phyloP scores from a whole-genome alignment of 208 protist genomes.

The Vickermania spadyakhi region DNA sequence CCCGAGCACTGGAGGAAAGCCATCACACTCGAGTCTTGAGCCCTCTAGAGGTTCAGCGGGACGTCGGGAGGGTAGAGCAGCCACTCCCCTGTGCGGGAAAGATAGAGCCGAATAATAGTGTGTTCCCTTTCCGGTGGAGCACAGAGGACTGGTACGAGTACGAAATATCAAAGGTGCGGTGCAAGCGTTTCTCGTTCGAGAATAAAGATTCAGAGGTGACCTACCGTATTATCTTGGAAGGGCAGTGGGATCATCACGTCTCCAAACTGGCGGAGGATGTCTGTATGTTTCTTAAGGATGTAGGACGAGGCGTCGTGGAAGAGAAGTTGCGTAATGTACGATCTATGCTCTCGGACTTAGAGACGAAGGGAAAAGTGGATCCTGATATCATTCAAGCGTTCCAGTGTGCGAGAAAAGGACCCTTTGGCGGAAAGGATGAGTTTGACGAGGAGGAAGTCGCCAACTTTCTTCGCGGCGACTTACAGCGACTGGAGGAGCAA shows the following conservation, averaged over 20 bases:
- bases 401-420: slow-evolving; percentile 34
- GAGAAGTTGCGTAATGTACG: slow-evolving; percentile 68
- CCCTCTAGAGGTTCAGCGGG: slow-evolving; percentile 66
- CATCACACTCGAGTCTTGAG: slow-evolving; percentile 35
- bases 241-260: slow-evolving; percentile 86
- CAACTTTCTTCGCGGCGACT: slow-evolving; percentile 68
- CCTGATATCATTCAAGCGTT: slow-evolving; percentile 53
- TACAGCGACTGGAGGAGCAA: slow-evolving; percentile 67
- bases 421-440: slow-evolving; percentile 48
- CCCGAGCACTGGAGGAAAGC: slow-evolving; percentile 40
- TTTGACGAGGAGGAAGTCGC: slow-evolving; percentile 76
- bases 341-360: slow-evolving; percentile 21
- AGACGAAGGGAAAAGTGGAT: slow-evolving; percentile 30
- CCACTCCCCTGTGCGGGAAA: slow-evolving; percentile 62
- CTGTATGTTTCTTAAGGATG: slow-evolving; percentile 76
- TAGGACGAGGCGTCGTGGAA: slow-evolving; percentile 58
- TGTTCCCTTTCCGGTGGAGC: slow-evolving; percentile 77
- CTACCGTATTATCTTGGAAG: slow-evolving; percentile 76
- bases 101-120: slow-evolving; percentile 29
- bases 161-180: slow-evolving; percentile 79
- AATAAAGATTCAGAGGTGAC: slow-evolving; percentile 76
- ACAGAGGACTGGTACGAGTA: slow-evolving; percentile 90
- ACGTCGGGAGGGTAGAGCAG: slow-evolving; percentile 62
- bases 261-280: slow-evolving; percentile 84
- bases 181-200: slow-evolving; percentile 77